Conservation (phyloP, 2,329 filamentous ascomycete genomes). For the Exutisphaerella laricina region DNA sequence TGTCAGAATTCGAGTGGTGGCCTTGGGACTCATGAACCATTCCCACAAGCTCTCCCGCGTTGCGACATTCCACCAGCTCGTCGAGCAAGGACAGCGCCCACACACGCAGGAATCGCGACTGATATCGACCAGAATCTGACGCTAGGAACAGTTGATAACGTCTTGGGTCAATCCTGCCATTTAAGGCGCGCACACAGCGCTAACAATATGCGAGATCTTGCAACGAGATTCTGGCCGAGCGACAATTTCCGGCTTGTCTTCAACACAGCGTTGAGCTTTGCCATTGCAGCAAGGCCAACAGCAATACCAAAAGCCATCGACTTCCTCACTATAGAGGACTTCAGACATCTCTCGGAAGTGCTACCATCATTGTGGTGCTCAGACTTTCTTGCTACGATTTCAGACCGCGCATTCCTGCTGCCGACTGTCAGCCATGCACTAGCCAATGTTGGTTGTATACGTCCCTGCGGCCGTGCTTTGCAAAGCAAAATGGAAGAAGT, state of each 20-base stretch:
- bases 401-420: slow-evolving; percentile 32
- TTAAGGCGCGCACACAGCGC: slow-evolving; percentile 3
- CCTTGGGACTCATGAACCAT: too few species aligned
- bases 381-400: slow-evolving; percentile 31
- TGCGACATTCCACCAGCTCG: too few species aligned
- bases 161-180: not conserved
- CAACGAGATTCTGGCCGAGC: not conserved
- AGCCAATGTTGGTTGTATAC: slow-evolving; percentile 7
- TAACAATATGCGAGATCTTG: not conserved
- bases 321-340: slow-evolving; percentile 31
- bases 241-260: slow-evolving; percentile 6
- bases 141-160: too few species aligned
- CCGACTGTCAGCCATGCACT: slow-evolving; percentile 37
- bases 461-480: slow-evolving; percentile 10
- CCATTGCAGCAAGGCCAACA: slow-evolving; percentile 30
- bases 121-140: too few species aligned
- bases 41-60: too few species aligned
- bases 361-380: slow-evolving; percentile 39
- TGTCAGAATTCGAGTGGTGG: not conserved
- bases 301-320: slow-evolving; percentile 26
- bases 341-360: slow-evolving; percentile 34
- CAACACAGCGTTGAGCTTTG: slow-evolving; percentile 29
- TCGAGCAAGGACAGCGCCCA: too few species aligned
- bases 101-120: too few species aligned
- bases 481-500: slow-evolving; percentile 16